Conservation (phyloP, 768 basidiomycete genomes). For the Lepiota venenata region DNA sequence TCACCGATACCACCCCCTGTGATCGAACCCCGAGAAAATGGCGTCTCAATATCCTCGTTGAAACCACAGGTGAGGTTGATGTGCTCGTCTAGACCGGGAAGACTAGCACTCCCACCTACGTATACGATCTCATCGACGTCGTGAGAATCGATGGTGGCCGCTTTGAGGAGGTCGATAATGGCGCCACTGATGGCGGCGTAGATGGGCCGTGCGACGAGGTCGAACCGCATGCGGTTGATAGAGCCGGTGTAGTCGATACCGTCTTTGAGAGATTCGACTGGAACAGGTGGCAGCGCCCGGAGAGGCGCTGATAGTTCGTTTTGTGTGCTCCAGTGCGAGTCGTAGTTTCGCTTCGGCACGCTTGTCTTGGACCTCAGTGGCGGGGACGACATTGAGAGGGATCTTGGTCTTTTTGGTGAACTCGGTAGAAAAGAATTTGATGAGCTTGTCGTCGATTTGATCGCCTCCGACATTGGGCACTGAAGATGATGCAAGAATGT, state of each 20-base stretch:
- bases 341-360: conserved; percentile 93
- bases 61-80: conserved; percentile 47
- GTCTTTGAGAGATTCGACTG: conserved; percentile 92
- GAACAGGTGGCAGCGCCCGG: conserved; percentile 87
- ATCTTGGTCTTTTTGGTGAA: conserved; percentile 96
- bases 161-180: conserved; percentile 48
- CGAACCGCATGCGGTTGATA: conserved; percentile 56
- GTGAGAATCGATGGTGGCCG: conserved; percentile 54
- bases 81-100: conserved; percentile 73
- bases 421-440: conserved; percentile 91
- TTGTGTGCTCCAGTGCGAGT: conserved; percentile 92
- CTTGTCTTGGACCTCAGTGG: conserved; percentile 56
- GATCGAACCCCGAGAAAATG: conserved; percentile 64
- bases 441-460: conserved; percentile 75
- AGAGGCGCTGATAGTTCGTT: conserved; percentile 86
- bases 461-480: conserved; percentile 56
- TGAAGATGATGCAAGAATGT: conserved; percentile 54
- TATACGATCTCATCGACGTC: conserved; percentile 80
- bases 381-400: conserved; percentile 60
- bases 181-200: conserved; percentile 54
- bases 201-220: conserved; percentile 56
- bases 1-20: conserved; percentile 73
- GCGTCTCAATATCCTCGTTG: conserved; percentile 57
- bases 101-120: conserved; percentile 68
- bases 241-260: conserved; percentile 79